Percentiles rank a stretch among this genome's conserved stretches.
Conservation (phyloP, 169 alveolate genomes). For the Plasmodium gaboni region DNA sequence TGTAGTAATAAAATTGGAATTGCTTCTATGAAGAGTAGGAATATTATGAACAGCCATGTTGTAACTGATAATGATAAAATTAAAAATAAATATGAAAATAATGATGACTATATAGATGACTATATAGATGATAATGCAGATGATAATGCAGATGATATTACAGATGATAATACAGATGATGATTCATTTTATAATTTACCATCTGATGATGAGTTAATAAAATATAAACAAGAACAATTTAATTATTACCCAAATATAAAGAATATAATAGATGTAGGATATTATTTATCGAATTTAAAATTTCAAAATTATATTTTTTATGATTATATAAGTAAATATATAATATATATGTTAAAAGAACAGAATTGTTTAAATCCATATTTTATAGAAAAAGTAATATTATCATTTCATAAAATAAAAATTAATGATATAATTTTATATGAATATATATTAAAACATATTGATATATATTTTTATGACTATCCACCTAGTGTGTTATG, state of each 20-base stretch:
- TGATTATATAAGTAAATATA: constrained; percentile 71
- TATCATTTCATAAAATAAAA: constrained; percentile 76
- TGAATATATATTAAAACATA: constrained; percentile 70
- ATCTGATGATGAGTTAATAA: constrained; percentile 33
- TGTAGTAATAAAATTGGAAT: background rate
- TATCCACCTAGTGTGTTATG: constrained; percentile 73
- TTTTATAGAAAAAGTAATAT: constrained; percentile 56
- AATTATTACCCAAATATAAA: constrained; percentile 54
- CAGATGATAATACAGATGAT: background rate
- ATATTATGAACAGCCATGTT: background rate
- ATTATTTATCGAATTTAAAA: constrained; percentile 79
- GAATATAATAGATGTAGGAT: constrained; percentile 51
- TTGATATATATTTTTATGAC: constrained; percentile 41
- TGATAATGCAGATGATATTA: constrained; percentile 8
- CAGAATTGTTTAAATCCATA: constrained; percentile 67
- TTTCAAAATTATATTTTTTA: constrained; percentile 74
- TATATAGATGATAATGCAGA: background rate
- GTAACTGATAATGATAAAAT: background rate
- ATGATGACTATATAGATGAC: constrained; percentile 3
- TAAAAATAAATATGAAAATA: background rate
- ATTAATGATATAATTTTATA: constrained; percentile 82
- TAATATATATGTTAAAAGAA: constrained; percentile 55
- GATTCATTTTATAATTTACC: background rate
- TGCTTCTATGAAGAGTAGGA: too few species aligned
- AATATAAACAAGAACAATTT: constrained; percentile 71